Base-by-base conservation (phyloP, 2,329 filamentous ascomycete species). In the Orbilia javanica region DNA sequence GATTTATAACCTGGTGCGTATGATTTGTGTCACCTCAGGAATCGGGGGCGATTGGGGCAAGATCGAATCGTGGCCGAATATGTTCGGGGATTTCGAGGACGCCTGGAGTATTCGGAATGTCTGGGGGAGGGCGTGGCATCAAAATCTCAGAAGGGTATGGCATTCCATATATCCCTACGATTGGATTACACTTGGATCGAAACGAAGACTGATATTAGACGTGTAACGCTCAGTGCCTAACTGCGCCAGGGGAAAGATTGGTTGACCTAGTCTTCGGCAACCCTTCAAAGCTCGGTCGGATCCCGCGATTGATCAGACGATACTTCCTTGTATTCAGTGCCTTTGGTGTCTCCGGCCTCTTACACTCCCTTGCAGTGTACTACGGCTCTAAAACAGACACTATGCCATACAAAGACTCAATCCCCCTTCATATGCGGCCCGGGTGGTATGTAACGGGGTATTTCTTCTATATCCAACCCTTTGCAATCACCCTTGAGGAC, bases 101-200 rank as follows among this genome's bases (percentile, higher is more conserved):
- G 50, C 65, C 7, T 69, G 65, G 65, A 69, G 65, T 48, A 60
- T 69, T 57, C 34, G 65, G 18, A 69, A 69, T 46, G 65, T 69
- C n/a, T 69, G 65, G 52, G 65, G 65, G 22, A 69, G 53, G 27
- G 52, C 50, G 7, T 69, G 65, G 65, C 65, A 69, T 48, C 65
- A 69, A n/a, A 69, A 57, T 36, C 65, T 69, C 11, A 11, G 65
- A 55, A 69, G 65, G 39, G 65, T 69, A 69, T 31, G 65, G 18
- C 13, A 7, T 10, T 18, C 18, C 29, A 44, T 39, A 39, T 39
- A 39, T 39, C 36, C 36, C 34, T 36, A 36, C 36, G 36, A 39
- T 44, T n/a, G 18, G 20, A 44, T 20, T 4, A 44, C 18, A 44
- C 31, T 18, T 39, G 11, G n/a, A 39, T 11, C 36, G 29, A 31